Base-by-base conservation (phyloP, 345 rosid species). In the Citrus glauca region DNA sequence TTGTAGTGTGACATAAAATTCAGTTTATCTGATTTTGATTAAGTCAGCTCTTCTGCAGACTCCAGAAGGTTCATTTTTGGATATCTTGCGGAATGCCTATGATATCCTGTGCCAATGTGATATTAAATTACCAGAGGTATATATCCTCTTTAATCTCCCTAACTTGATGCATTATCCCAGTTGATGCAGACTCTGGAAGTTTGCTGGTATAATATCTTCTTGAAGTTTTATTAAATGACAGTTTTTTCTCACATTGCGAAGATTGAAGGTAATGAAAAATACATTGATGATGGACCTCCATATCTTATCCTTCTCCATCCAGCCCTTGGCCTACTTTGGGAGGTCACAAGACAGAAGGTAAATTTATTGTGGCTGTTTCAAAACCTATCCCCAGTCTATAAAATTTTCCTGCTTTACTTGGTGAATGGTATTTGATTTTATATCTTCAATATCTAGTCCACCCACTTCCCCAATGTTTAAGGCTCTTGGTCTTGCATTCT, bases 251-350 rank as follows among this genome's bases (percentile, higher is more conserved):
- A 8, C 82, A 33, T 73, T 42, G 75, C 72, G 56, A 77, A 93
- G 98, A 75, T 93, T 79, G 92, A 88, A 82, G 75, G 87, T 74
- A 92, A 95, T 72, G 91, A 89, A 66, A 85, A 74, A 19, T 95
- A 93, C 76, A 82, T 88, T 42, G 75, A 88, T 67, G 85, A 89
- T 69, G 92, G 91, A 77, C 98, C 98, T 53, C 97, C 97, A 24
- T 93, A 87, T 90, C 93, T 93, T 69, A 92, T 95, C 80, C 87
- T 93, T 87, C 84, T 95, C 74, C 99, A 93, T 87, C 98, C 98
- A 48, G 97, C 93, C 72, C 94, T 93, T 3, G 99, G 98, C 74
- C 97, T 97, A 68, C 92, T 93, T 88, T 95, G 99, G 98, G 94
- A 95, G 81, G 90, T 95, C 63, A 82, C 90, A 60, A 85, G 93